Base-by-base conservation (phyloP, 805 yeast species). In the Kuraishia cidri region DNA sequence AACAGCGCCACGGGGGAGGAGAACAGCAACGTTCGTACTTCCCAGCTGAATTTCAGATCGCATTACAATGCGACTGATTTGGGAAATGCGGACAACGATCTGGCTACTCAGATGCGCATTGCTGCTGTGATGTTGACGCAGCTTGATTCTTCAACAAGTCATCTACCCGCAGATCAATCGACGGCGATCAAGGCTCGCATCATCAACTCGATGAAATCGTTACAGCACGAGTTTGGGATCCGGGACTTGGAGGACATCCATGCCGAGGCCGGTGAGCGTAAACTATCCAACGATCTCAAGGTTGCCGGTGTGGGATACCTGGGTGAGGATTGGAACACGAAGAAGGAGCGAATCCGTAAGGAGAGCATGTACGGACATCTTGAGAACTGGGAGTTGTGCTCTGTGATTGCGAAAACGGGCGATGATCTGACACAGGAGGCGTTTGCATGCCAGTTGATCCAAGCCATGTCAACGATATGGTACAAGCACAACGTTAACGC, bases 381-480 rank as follows among this genome's bases (percentile, higher is more conserved):
- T 21, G 83, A 80, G 17, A 83, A 86, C 51, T 92, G 98, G 98
- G 97, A 92, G 40, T 55, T 92, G 25, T 86, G 90, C 43, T 88
- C 97, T 1, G 96, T 90, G 3, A 92, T 92, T 50, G 95, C 94
- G 9, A 92, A 92, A 50, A 90, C 95, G 20, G 98, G 98, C 23
- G 90, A 83, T 47, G 98, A 92, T 58, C 56, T 92, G 32, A 82
- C 95, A 16, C 98, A 92, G 52, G 98, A 92, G 54, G 96, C 98
- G 0, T 87, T 92, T 64, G 98, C 98, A 0, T 87, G 96, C 41
- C 98, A 92, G 53, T 54, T 92, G 28, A 90, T 92, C 32, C 80
- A 82, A 39, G 80, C 94, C 16, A 84, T 90, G 59, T 77, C 94
- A 1, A 75, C 75, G 32, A 75, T 86, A 28, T 92, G 97, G 97